These are phyloP conservation scores for Aureobasidium melanogenum DNA, from an alignment of 2,329 filamentous ascomycete genomes.

Conservation along the genomic window DNA sequence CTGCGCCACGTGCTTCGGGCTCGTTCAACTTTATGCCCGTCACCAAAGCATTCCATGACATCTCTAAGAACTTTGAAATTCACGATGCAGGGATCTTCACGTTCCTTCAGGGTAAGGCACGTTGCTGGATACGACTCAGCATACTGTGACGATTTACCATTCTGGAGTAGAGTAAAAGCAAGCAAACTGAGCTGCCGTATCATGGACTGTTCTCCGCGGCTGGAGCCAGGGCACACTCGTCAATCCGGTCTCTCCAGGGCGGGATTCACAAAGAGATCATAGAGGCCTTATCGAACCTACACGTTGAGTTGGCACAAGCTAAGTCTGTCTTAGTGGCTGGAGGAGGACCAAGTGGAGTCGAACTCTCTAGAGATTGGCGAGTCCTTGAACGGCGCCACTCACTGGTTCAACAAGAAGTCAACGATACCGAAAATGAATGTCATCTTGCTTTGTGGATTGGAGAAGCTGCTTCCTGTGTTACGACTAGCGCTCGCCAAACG, in stretches of 20 bases:
- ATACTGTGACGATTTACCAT: constrained; percentile 28
- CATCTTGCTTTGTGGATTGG: constrained; percentile 35
- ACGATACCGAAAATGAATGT: constrained; percentile 32
- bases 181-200: constrained; percentile 28
- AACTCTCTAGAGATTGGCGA: constrained; percentile 29
- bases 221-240: constrained; percentile 39
- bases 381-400: constrained; percentile 29
- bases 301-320: constrained; percentile 25
- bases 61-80: constrained; percentile 41
- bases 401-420: constrained; percentile 29
- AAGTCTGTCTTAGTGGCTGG: constrained; percentile 28
- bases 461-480: constrained; percentile 34
- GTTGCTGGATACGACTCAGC: constrained; percentile 33
- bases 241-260: constrained; percentile 36
- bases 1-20: constrained; percentile 44
- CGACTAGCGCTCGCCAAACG: constrained; percentile 30
- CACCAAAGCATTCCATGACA: constrained; percentile 41
- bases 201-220: constrained; percentile 50
- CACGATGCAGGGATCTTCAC: constrained; percentile 41
- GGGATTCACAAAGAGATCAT: constrained; percentile 24
- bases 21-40: constrained; percentile 39
- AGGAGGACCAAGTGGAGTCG: constrained; percentile 30
- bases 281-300: constrained; percentile 25
- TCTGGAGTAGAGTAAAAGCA: constrained; percentile 27
- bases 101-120: constrained; percentile 43